A percentile compares a stretch with the other conserved stretches of the same genome.
phyloP scores from a whole-genome alignment of 345 rosid species.

The Pistacia vera region DNA sequence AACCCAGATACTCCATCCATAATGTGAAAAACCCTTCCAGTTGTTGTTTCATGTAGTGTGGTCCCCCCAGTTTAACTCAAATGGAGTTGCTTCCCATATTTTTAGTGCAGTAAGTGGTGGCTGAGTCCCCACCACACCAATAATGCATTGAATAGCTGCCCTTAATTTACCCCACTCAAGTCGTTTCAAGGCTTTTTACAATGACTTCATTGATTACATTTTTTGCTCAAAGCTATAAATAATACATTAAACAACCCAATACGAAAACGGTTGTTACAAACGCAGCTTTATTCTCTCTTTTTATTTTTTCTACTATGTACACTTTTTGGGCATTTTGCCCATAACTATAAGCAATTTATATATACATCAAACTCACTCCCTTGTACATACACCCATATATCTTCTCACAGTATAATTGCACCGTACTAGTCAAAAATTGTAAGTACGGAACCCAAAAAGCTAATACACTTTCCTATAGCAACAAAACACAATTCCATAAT shows the following conservation, averaged over 20 bases:
- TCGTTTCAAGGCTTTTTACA: too few species aligned
- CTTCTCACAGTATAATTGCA: not conserved
- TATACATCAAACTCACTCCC: not conserved
- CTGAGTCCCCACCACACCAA: not conserved
- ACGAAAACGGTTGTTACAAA: not conserved
- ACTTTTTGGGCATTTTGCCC: not conserved
- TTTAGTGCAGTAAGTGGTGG: not conserved
- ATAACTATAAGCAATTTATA: not conserved
- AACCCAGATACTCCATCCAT: too few species aligned
- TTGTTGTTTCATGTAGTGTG: too few species aligned
- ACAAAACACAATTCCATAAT: not conserved
- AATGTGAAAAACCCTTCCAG: too few species aligned
- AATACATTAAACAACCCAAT: not conserved
- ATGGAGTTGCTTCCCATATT: not conserved
- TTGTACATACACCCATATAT: not conserved
- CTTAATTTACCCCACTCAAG: too few species aligned
- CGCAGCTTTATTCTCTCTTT: not conserved
- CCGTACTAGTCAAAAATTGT: conserved; percentile 23
- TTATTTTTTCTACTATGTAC: not conserved
- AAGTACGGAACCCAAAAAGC: conserved; percentile 15
- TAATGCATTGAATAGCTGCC: too few species aligned
- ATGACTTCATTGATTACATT: too few species aligned
- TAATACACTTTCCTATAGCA: not conserved
- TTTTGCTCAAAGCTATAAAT: not conserved
- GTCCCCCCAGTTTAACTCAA: too few species aligned